Conservation (phyloP, 2,329 filamentous ascomycete genomes). For the Alternaria sp. region DNA sequence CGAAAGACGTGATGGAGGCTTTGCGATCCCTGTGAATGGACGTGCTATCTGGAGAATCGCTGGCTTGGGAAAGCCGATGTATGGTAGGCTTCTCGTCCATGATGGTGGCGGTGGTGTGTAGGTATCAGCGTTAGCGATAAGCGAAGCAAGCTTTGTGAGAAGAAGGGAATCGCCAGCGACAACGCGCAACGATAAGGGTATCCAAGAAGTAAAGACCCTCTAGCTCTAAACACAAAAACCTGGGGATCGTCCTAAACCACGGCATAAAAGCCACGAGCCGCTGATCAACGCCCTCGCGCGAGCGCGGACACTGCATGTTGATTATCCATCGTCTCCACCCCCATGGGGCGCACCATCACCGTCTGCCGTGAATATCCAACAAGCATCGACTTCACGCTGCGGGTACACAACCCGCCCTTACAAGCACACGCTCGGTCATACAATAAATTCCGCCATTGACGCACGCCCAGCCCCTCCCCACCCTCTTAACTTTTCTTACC, state of each 20-base stretch:
- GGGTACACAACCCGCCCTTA: not conserved
- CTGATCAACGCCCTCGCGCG: conserved; percentile 4
- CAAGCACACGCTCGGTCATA: not conserved
- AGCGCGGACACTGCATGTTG: not conserved
- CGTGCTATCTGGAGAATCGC: not conserved
- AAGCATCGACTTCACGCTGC: not conserved
- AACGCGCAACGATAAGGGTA: not conserved
- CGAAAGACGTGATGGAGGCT: conserved; percentile 14
- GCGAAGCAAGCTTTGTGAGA: too few relatives aligned
- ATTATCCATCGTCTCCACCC: conserved; percentile 6
- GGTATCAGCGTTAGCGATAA: not conserved
- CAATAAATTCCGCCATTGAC: conserved; percentile 10
- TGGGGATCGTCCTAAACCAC: not conserved
- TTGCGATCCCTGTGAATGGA: not conserved
- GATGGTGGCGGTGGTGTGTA: not conserved
- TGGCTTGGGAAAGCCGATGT: not conserved
- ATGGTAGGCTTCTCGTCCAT: not conserved
- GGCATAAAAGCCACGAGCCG: not conserved
- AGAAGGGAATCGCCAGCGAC: not conserved
- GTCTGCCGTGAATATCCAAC: conserved; percentile 4
- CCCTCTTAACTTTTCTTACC: not conserved
- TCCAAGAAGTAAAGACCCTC: not conserved
- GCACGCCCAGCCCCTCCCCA: conserved; percentile 9
- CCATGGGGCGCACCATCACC: not conserved
- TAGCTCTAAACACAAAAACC: not conserved